These are phyloP conservation scores for Colletotrichum musae DNA, from an alignment of 2,329 filamentous ascomycete genomes.

Conservation along the genomic window DNA sequence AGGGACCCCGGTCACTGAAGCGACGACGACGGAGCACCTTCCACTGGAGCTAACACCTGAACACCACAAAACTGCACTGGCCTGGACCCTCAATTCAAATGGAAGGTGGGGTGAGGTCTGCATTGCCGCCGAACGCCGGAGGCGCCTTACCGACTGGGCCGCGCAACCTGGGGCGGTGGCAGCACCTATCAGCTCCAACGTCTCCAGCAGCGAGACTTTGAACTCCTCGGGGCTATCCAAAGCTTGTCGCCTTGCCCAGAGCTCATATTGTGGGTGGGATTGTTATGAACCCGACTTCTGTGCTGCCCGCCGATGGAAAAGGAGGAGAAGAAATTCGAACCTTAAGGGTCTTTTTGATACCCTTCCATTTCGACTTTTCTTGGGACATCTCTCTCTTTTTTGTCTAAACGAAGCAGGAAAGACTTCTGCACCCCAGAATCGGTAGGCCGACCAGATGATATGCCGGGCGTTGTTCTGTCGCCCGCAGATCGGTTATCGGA, in stretches of 20 bases:
- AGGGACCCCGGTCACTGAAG: slow-evolving; percentile 29
- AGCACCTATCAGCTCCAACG: slow-evolving; percentile 5
- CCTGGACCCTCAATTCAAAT: slow-evolving; percentile 7
- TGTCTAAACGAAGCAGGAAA: background rate
- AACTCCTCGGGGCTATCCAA: slow-evolving; percentile 3
- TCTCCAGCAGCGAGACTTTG: background rate
- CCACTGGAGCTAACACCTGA: background rate
- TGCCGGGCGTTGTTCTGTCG: slow-evolving; percentile 4
- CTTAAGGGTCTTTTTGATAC: too few relatives aligned
- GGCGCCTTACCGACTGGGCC: slow-evolving; percentile 16
- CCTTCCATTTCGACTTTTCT: too few relatives aligned
- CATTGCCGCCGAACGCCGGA: slow-evolving; percentile 37
- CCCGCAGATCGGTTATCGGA: slow-evolving; percentile 35
- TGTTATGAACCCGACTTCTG: too few relatives aligned
- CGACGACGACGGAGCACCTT: slow-evolving; percentile 16
- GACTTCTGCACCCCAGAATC: background rate
- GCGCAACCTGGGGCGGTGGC: background rate
- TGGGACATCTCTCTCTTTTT: too few relatives aligned
- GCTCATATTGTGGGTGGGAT: too few relatives aligned
- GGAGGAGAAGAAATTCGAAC: too few relatives aligned
- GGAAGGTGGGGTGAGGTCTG: slow-evolving; percentile 29
- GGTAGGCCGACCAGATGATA: background rate
- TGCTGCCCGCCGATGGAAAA: too few relatives aligned
- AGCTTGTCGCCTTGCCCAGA: too few relatives aligned
- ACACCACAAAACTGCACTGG: background rate